Evolutionary conservation across 148 eudicot genomes (phyloP).

Genomic region (Mesembryanthemum crystallinum): DNA sequence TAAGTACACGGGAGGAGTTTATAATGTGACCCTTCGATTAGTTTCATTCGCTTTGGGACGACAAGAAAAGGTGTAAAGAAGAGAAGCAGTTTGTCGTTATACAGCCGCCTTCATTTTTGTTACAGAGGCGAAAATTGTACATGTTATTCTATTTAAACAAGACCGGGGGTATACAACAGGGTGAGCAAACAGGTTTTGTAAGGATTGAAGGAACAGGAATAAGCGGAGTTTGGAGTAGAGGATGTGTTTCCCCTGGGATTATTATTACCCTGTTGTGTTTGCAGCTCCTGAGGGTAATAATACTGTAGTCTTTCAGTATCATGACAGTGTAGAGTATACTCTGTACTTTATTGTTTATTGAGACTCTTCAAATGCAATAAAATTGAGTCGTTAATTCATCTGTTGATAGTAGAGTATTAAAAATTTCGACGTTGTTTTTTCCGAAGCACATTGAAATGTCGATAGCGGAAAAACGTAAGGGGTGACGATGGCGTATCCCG

Average conservation of each 20-base stretch:
- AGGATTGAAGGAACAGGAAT: background rate
- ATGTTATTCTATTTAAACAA: conserved; percentile 9
- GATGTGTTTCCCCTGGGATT: too few species aligned
- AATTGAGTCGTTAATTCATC: background rate
- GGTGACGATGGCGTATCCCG: background rate
- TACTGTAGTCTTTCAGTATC: background rate
- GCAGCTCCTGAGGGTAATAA: background rate
- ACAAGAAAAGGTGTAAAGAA: conserved; percentile 1
- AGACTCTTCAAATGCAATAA: conserved; percentile 19
- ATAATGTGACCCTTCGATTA: background rate
- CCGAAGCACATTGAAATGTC: too few species aligned
- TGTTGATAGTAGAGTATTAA: too few species aligned
- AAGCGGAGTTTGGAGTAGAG: too few species aligned
- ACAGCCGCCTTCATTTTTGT: conserved; percentile 22
- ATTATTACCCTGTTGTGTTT: conserved; percentile 5
- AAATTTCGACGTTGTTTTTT: too few species aligned
- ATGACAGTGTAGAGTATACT: conserved; percentile 6
- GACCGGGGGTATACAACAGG: background rate
- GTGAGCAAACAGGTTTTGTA: background rate
- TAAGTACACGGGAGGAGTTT: background rate
- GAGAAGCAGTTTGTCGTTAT: too few species aligned
- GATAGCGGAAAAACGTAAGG: too few species aligned
- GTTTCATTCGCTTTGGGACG: background rate
- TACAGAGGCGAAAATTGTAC: conserved; percentile 21
- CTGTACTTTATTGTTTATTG: conserved; percentile 3